Conservation (phyloP, 371 early-diverging fungal species). For the Actinomortierella wolfii region DNA sequence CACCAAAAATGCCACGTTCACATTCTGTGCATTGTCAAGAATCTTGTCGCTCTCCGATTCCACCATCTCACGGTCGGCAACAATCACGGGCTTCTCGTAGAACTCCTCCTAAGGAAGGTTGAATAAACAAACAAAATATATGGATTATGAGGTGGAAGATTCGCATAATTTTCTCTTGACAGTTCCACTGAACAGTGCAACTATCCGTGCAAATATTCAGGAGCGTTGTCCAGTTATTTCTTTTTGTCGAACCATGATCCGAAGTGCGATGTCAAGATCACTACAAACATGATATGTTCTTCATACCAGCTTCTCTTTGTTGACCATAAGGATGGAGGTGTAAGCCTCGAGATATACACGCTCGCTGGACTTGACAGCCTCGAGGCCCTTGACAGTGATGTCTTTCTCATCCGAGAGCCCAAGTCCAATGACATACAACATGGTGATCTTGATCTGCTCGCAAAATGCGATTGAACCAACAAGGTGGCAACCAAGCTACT, state of each 20-base stretch:
- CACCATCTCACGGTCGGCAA: conserved; percentile 97
- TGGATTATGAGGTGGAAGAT: too few species aligned
- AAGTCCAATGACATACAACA: conserved; percentile 94
- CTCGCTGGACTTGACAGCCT: conserved; percentile 87
- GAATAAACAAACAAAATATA: conserved; percentile 6
- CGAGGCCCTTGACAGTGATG: conserved; percentile 95
- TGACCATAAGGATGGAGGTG: conserved; percentile 93
- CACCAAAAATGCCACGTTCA: conserved; percentile 96
- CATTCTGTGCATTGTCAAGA: conserved; percentile 83
- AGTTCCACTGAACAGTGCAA: too few species aligned
- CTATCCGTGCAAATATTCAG: too few species aligned
- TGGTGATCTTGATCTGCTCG: conserved; percentile 21
- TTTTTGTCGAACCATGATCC: too few species aligned
- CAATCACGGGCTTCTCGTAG: conserved; percentile 81
- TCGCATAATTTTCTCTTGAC: too few species aligned
- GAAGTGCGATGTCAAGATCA: background rate
- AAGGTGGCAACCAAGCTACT: background rate
- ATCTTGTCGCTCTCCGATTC: conserved; percentile 94
- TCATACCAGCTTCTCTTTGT: conserved; percentile 77
- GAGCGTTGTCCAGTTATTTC: too few species aligned
- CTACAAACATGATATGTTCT: background rate
- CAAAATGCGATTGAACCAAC: background rate
- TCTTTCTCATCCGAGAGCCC: conserved; percentile 98
- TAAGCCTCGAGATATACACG: conserved; percentile 98
- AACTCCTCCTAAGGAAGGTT: conserved; percentile 73